Evolutionary conservation across 2,329 filamentous ascomycete species (phyloP), one percentile per base, ranked within the genome.

Genomic region (Epichloe sylvatica): DNA sequence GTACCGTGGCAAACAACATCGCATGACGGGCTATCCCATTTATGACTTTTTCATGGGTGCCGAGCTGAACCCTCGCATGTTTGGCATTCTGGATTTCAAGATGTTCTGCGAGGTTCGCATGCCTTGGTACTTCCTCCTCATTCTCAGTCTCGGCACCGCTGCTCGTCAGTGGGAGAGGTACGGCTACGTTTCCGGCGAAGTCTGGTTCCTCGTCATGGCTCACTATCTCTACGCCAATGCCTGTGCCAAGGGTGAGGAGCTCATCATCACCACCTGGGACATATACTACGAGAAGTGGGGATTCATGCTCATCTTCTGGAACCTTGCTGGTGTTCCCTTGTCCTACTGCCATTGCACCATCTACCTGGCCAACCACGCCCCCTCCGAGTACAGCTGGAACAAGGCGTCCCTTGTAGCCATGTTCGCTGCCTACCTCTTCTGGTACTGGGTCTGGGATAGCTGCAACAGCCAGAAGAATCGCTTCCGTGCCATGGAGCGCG

Each of bases 251-350:
- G 90, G 85, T 45, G 89, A 95, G 69, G 87, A 95, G 68, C 78
- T 88, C 63, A 95, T 95, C 66, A 78, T 88, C 52, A 85, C 85
- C 8, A 92, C 87, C 46, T 95, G 89, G 67, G 89, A 95, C 61
- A 94, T 95, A 84, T 94, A 94, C 73, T 91, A 88, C 60, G 89
- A 95, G 74, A 95, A 95, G 71, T 90, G 86, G 80, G 89, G 89
- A 47, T 95, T 95, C 73, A 95, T 95, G 89, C 78, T 95, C 57
- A 94, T 94, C 67, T 95, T 95, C 78, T 95, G 89, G 89, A 95
- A 95, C 69, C 74, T 95, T 64, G 88, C 89, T 44, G 89, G 89
- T 57, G 89, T 95, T 25, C 89, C 89, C 13, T 75, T 95, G 47
- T 89, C 82, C 49, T 95, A 95, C 76, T 94, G 88, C 72, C 89